These are phyloP conservation scores for Suhomyces sp. DNA, from an alignment of 805 yeast species.

Conservation along the genomic window DNA sequence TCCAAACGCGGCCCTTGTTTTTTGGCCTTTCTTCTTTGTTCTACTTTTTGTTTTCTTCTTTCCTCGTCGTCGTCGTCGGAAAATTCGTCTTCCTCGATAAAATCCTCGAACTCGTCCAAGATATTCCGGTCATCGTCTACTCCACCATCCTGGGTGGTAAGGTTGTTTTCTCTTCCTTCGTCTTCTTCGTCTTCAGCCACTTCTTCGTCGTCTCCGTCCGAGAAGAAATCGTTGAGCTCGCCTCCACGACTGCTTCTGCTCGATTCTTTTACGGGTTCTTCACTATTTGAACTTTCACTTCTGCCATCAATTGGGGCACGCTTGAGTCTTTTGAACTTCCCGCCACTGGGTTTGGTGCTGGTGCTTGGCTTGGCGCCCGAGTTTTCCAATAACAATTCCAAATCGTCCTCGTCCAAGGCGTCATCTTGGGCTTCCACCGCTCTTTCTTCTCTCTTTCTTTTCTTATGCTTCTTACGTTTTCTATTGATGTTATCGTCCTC, in stretches of 20 bases:
- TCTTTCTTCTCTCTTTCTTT: conserved; percentile 26
- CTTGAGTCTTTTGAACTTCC: conserved; percentile 77
- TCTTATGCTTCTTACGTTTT: conserved; percentile 41
- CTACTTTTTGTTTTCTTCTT: conserved; percentile 31
- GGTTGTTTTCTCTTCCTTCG: conserved; percentile 24
- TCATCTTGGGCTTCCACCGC: conserved; percentile 38
- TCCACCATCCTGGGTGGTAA: conserved; percentile 24
- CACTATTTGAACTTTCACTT: conserved; percentile 30
- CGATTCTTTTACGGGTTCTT: conserved; percentile 22
- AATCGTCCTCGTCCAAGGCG: conserved; percentile 89
- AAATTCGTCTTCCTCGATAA: conserved; percentile 95
- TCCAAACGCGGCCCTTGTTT: conserved; percentile 45
- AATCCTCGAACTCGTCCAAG: conserved; percentile 89
- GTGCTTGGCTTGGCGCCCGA: conserved; percentile 63
- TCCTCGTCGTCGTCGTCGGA: conserved; percentile 77
- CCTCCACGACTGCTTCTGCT: conserved; percentile 36
- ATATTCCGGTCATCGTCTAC: conserved; percentile 32
- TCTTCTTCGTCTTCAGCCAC: conserved; percentile 28
- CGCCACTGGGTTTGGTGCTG: conserved; percentile 24
- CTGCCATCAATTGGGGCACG: conserved; percentile 48
- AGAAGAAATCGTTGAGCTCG: conserved; percentile 66
- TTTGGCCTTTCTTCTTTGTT: conserved; percentile 32
- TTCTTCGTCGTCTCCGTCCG: conserved; percentile 45
- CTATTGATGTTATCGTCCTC: conserved; percentile 22
- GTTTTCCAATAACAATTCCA: conserved; percentile 87